Evolutionary conservation across 1,284 basidiomycete genomes (phyloP), one percentile per base, ranked within the genome.

Genomic region (Vanrija sp.): DNA sequence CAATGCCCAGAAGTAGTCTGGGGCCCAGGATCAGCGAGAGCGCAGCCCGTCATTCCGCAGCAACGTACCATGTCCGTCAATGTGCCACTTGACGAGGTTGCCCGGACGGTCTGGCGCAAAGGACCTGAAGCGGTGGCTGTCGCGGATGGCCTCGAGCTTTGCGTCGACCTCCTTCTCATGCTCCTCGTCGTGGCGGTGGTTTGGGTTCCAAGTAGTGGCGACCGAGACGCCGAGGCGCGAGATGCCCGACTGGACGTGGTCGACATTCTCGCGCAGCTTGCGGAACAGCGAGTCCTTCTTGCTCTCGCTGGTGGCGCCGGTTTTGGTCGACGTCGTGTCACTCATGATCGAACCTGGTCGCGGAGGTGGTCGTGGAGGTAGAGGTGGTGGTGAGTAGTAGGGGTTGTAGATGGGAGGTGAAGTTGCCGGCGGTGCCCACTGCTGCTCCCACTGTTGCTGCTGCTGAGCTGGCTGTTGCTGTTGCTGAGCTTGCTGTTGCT

Each of bases 1-100:
- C 27, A 95, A 72, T 0, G 93, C 92, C 82, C 87, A 95, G 81
- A 96, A 89, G 73, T 94, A 96, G 77, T 96, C 79, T 67, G 45
- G 3, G n/a, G n/a, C 31, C 12, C 31, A 31, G 12, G 18, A 50
- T 52, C 41, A 58, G 38, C 42, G 7, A 35, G 19, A 15, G 36
- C 19, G 18, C 15, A 27, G 25, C 22, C 20, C 12, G 42, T 12
- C 23, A 24, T 45, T 39, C 23, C 38, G 44, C 43, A 6, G 24
- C 19, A 35, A 51, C 50, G 45, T 44, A 74, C 73, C 89, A 56
- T 90, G 87, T 0, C 91, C 90, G 66, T 93, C 90, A 47, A 93
- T 82, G 67, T 91, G 88, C 85, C 89, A 96, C 77, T 95, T 96
- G 45, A 89, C 86, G 45, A 82, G 78, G 71, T 94, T 94, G 15